phyloP scores from a whole-genome alignment of 768 basidiomycete genomes.

The Mycena latifolia region DNA sequence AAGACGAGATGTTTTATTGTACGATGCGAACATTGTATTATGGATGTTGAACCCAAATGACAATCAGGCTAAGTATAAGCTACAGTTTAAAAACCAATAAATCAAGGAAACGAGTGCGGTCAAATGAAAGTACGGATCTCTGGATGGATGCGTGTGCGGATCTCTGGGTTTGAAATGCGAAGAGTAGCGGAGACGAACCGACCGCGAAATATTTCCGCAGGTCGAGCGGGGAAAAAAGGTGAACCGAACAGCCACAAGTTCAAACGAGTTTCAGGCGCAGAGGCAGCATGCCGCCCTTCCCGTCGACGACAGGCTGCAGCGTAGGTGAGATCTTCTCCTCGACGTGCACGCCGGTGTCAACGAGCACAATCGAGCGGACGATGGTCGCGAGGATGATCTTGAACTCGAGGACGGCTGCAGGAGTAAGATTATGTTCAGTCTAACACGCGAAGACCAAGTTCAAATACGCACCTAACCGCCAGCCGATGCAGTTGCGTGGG shows the following conservation, averaged over 20 bases:
- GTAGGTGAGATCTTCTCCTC: constrained; percentile 48
- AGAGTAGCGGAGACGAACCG: not conserved
- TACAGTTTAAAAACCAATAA: not conserved
- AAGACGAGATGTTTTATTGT: too few species aligned
- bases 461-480: constrained; percentile 1
- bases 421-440: not conserved
- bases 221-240: not conserved
- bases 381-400: constrained; percentile 54
- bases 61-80: not conserved
- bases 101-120: not conserved
- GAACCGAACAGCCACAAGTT: not conserved
- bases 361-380: constrained; percentile 51
- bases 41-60: not conserved
- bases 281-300: constrained; percentile 38
- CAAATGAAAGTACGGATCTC: not conserved
- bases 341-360: constrained; percentile 48
- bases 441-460: not conserved
- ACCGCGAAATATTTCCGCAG: not conserved
- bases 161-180: not conserved
- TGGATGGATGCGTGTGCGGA: not conserved
- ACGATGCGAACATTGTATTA: not conserved
- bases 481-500: constrained; percentile 48
- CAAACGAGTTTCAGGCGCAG: constrained; percentile 23
- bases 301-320: constrained; percentile 50
- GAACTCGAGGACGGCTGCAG: constrained; percentile 51